Base-by-base conservation (phyloP, 1,284 basidiomycete species). In the Vanrija pseudolonga region DNA sequence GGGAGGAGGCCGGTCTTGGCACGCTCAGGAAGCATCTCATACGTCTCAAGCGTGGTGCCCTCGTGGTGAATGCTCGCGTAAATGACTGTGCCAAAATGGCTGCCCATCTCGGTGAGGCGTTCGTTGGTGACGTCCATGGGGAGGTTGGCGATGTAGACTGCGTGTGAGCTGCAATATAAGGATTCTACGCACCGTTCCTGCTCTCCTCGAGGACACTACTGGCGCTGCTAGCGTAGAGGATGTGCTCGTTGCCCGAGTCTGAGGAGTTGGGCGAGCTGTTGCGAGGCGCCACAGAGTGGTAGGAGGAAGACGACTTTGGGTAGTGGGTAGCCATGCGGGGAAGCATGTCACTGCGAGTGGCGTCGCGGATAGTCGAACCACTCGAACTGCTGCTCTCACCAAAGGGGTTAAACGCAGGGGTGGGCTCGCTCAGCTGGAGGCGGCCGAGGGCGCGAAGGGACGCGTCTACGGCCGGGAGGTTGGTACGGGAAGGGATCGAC, bases 131-230 rank as follows among this genome's bases (percentile, higher is more conserved):
- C 43, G 3, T 26, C 26, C 2, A 50, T 14, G 15, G 45, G 40
- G 22, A 69, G 54, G 32, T 59, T 57, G 23, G 65, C 60, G 14
- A 72, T 59, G 48, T 66, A 70, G 12, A 72, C 69, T 71, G 37
- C 2, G 32, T 14, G 14, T 32, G 12, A 32, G 32, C 7, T 14
- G 12, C 12, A 12, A 9, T 4, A 14, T 14, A 32, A 14, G 4
- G 11, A 14, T 12, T 32, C 14, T 9, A 55, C 66, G 49, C 22
- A 69, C 69, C 66, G 37, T 69, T 71, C 19, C 65, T 57, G 26
- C 64, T 62, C 51, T 64, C 57, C n/a, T n/a, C n/a, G n/a, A n/a
- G n/a, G n/a, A n/a, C n/a, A 3, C 58, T 59, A 15, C 60, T 39
- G 20, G 52, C 56, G 20, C 18, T 41, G 44, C 11, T 26, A 26